Base-by-base conservation (phyloP, 352 stramenopile genomes). In the Achlya hypogyna region DNA sequence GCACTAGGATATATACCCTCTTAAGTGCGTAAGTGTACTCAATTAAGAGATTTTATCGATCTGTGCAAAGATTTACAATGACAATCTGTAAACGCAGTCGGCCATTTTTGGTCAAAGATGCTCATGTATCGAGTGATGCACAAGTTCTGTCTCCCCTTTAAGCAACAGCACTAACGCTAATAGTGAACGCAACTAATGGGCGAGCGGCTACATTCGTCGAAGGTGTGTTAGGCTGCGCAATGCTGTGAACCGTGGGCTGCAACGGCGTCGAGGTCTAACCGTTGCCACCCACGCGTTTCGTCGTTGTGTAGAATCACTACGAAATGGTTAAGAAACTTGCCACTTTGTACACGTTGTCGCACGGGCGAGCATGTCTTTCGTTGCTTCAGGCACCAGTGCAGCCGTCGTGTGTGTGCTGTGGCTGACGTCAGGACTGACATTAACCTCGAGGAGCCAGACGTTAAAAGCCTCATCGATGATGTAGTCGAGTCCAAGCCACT, bases 401-500 rank as follows among this genome's bases (percentile, higher is more conserved):
- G 74, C 75, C 0, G 81, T 91, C 28, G 90, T 71, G 5, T 28
- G 25, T 0, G 82, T 90, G 63, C 83, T 92, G 65, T 91, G 83
- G 69, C 83, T 94, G 10, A 95, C 76, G 62, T 96, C 87, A 0
- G 87, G 87, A 69, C 83, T 94, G 6, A 96, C 84, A 63, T 96
- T 96, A 20, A 93, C 87, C 51, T 96, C 87, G 1, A 96, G 72
- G 5, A 96, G 74, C 84, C 83, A 93, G 23, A 84, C 75, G 9
- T 54, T 68, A 22, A 81, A 51, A 23, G 71, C 62, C 28, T 81
- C 74, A 29, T 91, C 86, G 10, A 96, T 59, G 35, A 96, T 51
- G 34, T 94, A 91, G 67, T 95, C 86, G 28, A 93, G 82, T 0
- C 86, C 86, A 28, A 95, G 81, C 86, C 86, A 95, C 63, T 95